These are phyloP conservation scores for Nicotiana paniculata DNA, from an alignment of 257 asterid species.

Conservation along the genomic window DNA sequence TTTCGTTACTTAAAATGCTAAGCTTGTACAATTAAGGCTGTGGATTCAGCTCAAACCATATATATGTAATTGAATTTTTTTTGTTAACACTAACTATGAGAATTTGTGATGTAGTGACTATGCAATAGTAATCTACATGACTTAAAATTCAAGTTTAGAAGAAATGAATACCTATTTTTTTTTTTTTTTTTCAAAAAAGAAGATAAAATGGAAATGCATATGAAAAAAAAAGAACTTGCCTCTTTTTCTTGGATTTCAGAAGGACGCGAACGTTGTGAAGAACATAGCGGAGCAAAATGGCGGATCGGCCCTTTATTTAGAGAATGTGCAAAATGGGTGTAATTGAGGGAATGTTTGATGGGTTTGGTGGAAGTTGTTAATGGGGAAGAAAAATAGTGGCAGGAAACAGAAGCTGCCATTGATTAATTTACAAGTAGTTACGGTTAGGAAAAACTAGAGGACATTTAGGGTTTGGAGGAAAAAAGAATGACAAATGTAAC, in stretches of 20 bases:
- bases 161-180: background rate
- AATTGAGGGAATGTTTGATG: slow-evolving; percentile 15
- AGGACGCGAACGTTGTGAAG: slow-evolving; percentile 27
- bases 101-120: background rate
- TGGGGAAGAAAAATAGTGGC: slow-evolving; percentile 43
- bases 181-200: no score
- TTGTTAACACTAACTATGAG: no score
- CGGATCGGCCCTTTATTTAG: background rate
- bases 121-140: background rate
- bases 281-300: slow-evolving; percentile 29
- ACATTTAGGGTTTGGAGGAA: background rate
- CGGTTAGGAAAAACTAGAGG: background rate
- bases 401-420: slow-evolving; percentile 68
- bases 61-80: background rate
- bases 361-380: slow-evolving; percentile 23
- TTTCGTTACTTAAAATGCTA: background rate
- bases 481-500: background rate
- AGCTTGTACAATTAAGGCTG: background rate
- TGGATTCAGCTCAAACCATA: background rate
- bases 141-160: background rate
- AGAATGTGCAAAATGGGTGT: slow-evolving; percentile 14
- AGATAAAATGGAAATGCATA: background rate
- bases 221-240: slow-evolving; percentile 27
- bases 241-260: slow-evolving; percentile 32
- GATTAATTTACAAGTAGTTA: slow-evolving; percentile 8